Evolutionary conservation across 192 early-diverging fungal genomes (phyloP), one percentile per base, ranked within the genome.

Genomic region (Umbelopsis ramanniana): DNA sequence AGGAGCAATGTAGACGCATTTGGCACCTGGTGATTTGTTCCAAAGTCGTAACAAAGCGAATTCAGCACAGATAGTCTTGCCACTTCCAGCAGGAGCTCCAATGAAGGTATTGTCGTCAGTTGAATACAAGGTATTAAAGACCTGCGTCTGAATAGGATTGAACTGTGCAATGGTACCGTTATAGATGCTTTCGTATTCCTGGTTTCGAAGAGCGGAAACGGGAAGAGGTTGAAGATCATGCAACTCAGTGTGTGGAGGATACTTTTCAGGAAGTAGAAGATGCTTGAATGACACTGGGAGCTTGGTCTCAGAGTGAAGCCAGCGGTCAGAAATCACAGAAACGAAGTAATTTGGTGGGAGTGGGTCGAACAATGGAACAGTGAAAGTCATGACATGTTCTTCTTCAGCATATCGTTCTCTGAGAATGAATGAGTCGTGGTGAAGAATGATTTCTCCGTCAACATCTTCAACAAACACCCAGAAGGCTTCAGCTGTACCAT

Each of bases 131-230:
- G 97, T 96, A 71, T 99, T 95, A 88, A 99, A 99, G 50, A 99
- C 91, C 77, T 99, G 98, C 3, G 98, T 98, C 81, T 99, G 98
- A 35, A 99, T 91, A 0, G 98, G 96, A 72, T 99, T 99, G 78
- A 99, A 99, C 76, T 94, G 96, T n/a, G 92, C 79, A 76, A 99
- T 97, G 24, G 96, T 84, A 73, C 86, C 74, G 26, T 79, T 53
- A 70, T 95, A 99, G 67, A 97, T 96, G 37, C 83, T 89, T 73
- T 99, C 97, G 48, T 98, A 78, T 7, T 90, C 77, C 9, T 91
- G 84, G 71, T 98, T 85, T 45, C 93, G 81, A 38, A 99, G 79
- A 0, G 96, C 96, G 11, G 91, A 79, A 10, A 98, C 81, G 0
- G 97, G 96, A 72, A 99, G 78, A 14, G 98, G 98, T 78, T 94